These are phyloP conservation scores for Fistulinella staudtii DNA, from an alignment of 1,284 basidiomycete genomes.

Conservation along the genomic window DNA sequence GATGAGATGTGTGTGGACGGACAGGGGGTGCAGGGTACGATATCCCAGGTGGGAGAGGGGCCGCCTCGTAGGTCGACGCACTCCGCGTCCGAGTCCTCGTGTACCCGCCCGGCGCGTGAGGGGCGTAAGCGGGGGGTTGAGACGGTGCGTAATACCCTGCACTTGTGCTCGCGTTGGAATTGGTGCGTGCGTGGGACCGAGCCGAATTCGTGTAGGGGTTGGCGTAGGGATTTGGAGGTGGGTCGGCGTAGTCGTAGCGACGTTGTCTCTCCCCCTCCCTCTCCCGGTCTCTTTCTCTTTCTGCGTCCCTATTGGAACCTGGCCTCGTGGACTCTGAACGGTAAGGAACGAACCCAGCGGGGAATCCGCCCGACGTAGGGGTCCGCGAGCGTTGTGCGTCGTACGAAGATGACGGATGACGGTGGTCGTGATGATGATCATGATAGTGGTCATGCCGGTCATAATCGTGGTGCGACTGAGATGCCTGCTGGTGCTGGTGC, in stretches of 20 bases:
- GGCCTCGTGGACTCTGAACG: background rate
- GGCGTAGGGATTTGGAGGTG: background rate
- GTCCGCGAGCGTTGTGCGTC: constrained; percentile 9
- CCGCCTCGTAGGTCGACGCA: constrained; percentile 26
- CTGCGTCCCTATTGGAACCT: background rate
- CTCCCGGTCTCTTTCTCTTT: background rate
- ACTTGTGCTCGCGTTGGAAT: background rate
- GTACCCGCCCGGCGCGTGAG: background rate
- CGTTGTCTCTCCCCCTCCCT: background rate
- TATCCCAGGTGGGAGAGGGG: constrained; percentile 32
- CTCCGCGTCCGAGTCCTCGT: constrained; percentile 15
- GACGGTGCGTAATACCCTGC: background rate
- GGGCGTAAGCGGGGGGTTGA: background rate
- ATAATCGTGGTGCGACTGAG: background rate
- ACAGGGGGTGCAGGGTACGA: constrained; percentile 31
- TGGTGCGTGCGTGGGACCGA: background rate
- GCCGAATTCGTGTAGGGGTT: background rate
- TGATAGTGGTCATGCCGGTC: constrained; percentile 15
- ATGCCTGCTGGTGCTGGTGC: constrained; percentile 17
- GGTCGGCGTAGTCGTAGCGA: background rate
- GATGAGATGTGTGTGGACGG: constrained; percentile 27
- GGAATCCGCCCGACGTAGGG: constrained; percentile 5
- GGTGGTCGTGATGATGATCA: background rate
- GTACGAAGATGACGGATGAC: constrained; percentile 1
- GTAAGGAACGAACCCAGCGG: constrained; percentile 18